phyloP scores from a whole-genome alignment of 78 protist species.

The Speleostelium caveatum region DNA sequence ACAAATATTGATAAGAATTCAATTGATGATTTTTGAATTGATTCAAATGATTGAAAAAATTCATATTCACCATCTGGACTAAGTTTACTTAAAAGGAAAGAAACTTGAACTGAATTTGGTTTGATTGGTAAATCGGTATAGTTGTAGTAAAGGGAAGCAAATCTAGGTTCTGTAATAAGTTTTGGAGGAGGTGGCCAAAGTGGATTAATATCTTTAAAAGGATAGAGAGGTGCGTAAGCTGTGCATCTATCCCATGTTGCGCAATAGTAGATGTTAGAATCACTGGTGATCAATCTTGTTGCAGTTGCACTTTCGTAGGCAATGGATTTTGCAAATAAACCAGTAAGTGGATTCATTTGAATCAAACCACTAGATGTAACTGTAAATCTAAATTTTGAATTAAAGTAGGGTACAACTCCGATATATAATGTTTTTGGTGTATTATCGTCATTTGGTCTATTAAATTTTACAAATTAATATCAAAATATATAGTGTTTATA shows the following conservation, averaged over 20 bases:
- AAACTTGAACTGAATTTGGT: background rate
- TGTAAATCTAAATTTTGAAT: slow-evolving; percentile 30
- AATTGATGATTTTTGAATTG: background rate
- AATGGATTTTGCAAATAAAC: too few species aligned
- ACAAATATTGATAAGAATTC: slow-evolving; percentile 17
- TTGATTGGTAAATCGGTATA: background rate
- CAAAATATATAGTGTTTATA: too few species aligned
- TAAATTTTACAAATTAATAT: too few species aligned
- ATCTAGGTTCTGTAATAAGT: background rate
- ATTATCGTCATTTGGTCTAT: slow-evolving; percentile 31
- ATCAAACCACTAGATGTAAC: slow-evolving; percentile 1
- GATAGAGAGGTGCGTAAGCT: slow-evolving; percentile 1
- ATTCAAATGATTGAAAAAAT: background rate
- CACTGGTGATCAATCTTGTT: slow-evolving; percentile 23
- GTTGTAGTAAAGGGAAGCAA: background rate
- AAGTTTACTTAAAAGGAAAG: slow-evolving; percentile 48
- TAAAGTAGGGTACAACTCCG: slow-evolving; percentile 13
- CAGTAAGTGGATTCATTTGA: slow-evolving; percentile 12
- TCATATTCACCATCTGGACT: background rate
- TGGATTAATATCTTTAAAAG: slow-evolving; percentile 12
- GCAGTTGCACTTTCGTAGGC: slow-evolving; percentile 26
- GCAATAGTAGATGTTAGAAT: background rate
- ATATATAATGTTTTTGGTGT: slow-evolving; percentile 54
- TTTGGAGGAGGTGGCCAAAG: slow-evolving; percentile 57
- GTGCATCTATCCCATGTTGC: slow-evolving; percentile 10